Evolutionary conservation across 2,329 filamentous ascomycete species (phyloP).

Genomic region (Alternaria sp.): DNA sequence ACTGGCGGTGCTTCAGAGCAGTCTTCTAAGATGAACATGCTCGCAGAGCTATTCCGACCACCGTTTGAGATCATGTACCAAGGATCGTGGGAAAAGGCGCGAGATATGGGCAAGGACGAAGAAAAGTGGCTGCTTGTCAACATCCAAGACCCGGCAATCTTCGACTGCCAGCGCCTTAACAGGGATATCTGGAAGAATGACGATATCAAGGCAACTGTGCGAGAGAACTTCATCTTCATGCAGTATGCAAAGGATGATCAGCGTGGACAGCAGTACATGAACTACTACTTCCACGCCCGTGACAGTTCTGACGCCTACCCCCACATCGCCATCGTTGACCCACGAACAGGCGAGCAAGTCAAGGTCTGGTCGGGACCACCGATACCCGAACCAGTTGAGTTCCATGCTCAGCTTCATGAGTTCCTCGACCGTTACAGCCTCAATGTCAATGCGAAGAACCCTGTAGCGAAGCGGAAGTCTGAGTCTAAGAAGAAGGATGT

Average conservation of each 20-base stretch:
- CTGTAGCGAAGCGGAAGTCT: constrained; percentile 80
- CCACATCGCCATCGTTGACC: constrained; percentile 95
- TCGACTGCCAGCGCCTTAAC: constrained; percentile 93
- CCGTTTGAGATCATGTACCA: constrained; percentile 89
- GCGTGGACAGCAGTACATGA: constrained; percentile 80
- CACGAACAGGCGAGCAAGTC: constrained; percentile 94
- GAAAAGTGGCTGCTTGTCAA: constrained; percentile 97
- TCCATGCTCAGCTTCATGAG: constrained; percentile 90
- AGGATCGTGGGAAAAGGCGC: constrained; percentile 82
- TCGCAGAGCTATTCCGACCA: constrained; percentile 91
- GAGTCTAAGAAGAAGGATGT: constrained; percentile 78
- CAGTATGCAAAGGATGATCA: constrained; percentile 91
- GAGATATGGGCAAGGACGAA: constrained; percentile 83
- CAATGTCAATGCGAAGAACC: constrained; percentile 88
- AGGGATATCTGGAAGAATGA: constrained; percentile 95
- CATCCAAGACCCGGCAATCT: constrained; percentile 90
- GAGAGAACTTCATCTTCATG: constrained; percentile 94
- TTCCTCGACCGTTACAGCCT: constrained; percentile 98
- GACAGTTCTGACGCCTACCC: constrained; percentile 92
- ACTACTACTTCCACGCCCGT: constrained; percentile 85
- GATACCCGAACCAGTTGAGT: constrained; percentile 78
- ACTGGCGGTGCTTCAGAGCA: constrained; percentile 72
- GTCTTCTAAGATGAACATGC: constrained; percentile 75
- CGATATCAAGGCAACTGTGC: constrained; percentile 78
- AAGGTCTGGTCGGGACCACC: constrained; percentile 93